Percentiles rank a stretch among this genome's conserved stretches.
Conservation (phyloP, 2,329 filamentous ascomycete genomes). For the Colletotrichum liriopes region DNA sequence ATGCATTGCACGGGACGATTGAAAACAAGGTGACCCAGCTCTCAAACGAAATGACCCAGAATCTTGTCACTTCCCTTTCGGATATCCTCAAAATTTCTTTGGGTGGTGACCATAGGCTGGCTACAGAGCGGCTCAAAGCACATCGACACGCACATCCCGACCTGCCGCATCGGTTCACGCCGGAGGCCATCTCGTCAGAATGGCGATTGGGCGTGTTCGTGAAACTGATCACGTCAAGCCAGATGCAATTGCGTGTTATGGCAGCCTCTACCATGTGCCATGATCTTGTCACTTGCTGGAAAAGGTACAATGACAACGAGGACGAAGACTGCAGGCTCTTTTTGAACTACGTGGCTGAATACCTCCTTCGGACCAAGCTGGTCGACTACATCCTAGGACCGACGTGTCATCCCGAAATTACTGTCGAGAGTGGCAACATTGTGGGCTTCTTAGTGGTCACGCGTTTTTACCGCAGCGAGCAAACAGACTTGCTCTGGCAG, state of each 20-base stretch:
- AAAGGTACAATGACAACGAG: slow-evolving; percentile 64
- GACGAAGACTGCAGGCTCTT: slow-evolving; percentile 62
- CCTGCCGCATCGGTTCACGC: slow-evolving; percentile 56
- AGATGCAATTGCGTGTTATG: slow-evolving; percentile 90
- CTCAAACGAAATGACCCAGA: slow-evolving; percentile 59
- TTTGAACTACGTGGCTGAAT: slow-evolving; percentile 77
- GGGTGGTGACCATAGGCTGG: slow-evolving; percentile 53
- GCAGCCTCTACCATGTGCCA: slow-evolving; percentile 82
- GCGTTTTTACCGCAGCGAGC: slow-evolving; percentile 76
- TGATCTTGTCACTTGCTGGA: slow-evolving; percentile 79
- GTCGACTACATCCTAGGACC: slow-evolving; percentile 91
- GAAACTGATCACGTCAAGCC: slow-evolving; percentile 84
- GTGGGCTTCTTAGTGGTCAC: slow-evolving; percentile 90
- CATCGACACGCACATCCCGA: slow-evolving; percentile 55
- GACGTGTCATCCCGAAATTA: slow-evolving; percentile 93
- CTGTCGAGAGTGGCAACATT: slow-evolving; percentile 85
- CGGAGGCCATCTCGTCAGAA: slow-evolving; percentile 69
- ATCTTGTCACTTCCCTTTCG: slow-evolving; percentile 58
- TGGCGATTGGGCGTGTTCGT: slow-evolving; percentile 81
- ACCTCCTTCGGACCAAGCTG: slow-evolving; percentile 79
- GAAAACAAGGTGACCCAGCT: slow-evolving; percentile 71
- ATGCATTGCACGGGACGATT: slow-evolving; percentile 62
- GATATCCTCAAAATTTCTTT: slow-evolving; percentile 62
- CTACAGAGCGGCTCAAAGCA: slow-evolving; percentile 51
- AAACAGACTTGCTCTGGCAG: slow-evolving; percentile 88